These are phyloP conservation scores for Oryza meyeriana DNA, from an alignment of 176 grass and related monocot genomes.

Conservation along the genomic window DNA sequence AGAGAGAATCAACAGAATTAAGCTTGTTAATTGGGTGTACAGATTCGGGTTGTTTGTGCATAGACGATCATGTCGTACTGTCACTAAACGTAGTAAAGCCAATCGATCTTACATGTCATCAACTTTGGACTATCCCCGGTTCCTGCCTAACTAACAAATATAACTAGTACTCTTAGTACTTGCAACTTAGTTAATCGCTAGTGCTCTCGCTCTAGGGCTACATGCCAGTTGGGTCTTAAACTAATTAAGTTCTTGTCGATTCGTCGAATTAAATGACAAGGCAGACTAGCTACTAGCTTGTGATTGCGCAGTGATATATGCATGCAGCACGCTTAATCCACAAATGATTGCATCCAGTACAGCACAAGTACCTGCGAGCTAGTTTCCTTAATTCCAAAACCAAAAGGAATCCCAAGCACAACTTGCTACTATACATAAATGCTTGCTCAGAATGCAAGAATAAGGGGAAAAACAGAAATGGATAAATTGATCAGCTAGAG, in stretches of 20 bases:
- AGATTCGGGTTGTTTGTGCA: background rate
- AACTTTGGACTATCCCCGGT: background rate
- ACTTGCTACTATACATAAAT: background rate
- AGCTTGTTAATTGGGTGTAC: background rate
- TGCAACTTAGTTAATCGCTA: background rate
- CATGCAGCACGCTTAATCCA: background rate
- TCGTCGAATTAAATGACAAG: background rate
- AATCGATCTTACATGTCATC: background rate
- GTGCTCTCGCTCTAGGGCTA: background rate
- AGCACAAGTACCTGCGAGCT: background rate
- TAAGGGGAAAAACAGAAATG: background rate
- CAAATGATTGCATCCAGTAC: conserved; percentile 3
- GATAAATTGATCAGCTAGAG: too few relatives aligned
- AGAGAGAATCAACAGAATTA: background rate
- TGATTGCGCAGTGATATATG: background rate
- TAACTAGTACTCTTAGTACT: background rate
- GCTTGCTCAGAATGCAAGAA: too few relatives aligned
- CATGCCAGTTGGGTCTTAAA: conserved; percentile 33
- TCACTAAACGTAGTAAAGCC: conserved; percentile 1
- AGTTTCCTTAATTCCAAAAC: background rate
- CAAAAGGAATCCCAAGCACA: background rate
- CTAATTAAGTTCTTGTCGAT: background rate
- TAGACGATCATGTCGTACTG: background rate
- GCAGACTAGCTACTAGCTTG: background rate
- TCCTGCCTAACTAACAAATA: too few relatives aligned